Base-by-base conservation (phyloP, 2,329 filamentous ascomycete genomes). In the Pezicula carpinea region DNA sequence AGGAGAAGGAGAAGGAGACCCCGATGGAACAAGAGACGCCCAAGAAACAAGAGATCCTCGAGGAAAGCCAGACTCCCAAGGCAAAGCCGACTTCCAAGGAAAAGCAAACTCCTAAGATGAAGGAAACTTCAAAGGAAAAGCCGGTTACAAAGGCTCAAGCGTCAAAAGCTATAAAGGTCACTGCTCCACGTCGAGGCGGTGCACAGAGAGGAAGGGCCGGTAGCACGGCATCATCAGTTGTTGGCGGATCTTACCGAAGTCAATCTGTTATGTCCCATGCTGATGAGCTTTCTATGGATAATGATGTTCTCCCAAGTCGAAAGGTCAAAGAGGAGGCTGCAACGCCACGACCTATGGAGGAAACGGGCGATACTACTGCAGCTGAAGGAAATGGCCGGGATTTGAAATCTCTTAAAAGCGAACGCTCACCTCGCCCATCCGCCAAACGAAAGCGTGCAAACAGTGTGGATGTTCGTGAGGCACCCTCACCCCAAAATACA, bases 361-460 rank as follows among this genome's bases (percentile, higher is more conserved):
- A 83, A 46, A 66, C 71, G 5, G 75, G 73, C 15, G 78, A 81
- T 49, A 78, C 74, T 2, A 76, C 74, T 2, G 71, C 74, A 5
- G 77, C 80, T 49, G 78, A 83, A 58, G 73, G 72, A 46, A 65
- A 67, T 5, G 26, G 29, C 18, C 46, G 45, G 11, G 50, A 52
- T 39, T 49, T 15, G 29, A 49, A 44, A 8, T 33, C 22, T n/a
- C 40, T 49, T 3, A 45, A 46, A 40, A 38, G 40, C 14, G 50
- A 31, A 7, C 47, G 48, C 64, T 67, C 54, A 55, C 69, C 43
- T 64, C 67, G 47, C 62, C 68, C 19, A 63, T 66, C 38, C 45
- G 66, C 66, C 10, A 84, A 84, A 59, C 73, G 80, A 17, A 84
- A 83, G 64, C 71, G 80, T 39, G 75, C 76, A 47, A 75, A 76